A percentile compares a stretch with the other conserved stretches of the same genome.
phyloP scores from a whole-genome alignment of 2,329 filamentous ascomycete genomes.

The Leptographium radiaticola region DNA sequence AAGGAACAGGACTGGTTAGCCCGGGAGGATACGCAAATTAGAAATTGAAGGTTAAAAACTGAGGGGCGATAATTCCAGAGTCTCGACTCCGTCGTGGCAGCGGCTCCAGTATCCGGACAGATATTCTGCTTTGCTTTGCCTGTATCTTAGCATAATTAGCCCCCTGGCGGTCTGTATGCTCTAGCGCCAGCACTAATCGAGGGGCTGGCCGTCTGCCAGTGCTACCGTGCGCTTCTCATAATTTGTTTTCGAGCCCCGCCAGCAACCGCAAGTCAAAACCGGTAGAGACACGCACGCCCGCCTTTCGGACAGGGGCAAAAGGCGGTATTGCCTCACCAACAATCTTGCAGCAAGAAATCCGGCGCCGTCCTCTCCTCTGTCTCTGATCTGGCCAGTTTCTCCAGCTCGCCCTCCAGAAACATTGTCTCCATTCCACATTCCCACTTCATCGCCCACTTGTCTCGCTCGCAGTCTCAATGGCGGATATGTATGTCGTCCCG shows the following conservation, averaged over 20 bases:
- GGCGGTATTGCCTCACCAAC: neutral
- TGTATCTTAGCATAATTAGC: neutral
- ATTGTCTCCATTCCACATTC: neutral
- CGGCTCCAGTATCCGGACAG: too few species aligned
- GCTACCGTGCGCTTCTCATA: neutral
- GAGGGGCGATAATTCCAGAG: too few species aligned
- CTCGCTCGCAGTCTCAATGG: neutral
- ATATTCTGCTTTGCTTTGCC: too few species aligned
- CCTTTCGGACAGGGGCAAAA: neutral
- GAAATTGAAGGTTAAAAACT: too few species aligned
- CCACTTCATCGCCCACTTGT: neutral
- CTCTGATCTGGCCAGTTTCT: neutral
- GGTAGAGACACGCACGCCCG: neutral
- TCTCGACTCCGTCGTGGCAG: too few species aligned
- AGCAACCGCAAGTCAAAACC: neutral
- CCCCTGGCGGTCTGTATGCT: neutral
- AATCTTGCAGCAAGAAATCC: neutral
- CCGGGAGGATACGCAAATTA: too few species aligned
- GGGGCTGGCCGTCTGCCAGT: neutral
- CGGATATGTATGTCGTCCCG: conserved; percentile 1
- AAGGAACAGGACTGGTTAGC: too few species aligned
- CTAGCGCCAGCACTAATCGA: neutral
- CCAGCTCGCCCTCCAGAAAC: neutral
- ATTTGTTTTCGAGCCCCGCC: neutral
- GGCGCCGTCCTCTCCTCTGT: neutral